Evolutionary conservation across 192 early-diverging fungal species (phyloP).

Genomic region (Coemansia sp.): DNA sequence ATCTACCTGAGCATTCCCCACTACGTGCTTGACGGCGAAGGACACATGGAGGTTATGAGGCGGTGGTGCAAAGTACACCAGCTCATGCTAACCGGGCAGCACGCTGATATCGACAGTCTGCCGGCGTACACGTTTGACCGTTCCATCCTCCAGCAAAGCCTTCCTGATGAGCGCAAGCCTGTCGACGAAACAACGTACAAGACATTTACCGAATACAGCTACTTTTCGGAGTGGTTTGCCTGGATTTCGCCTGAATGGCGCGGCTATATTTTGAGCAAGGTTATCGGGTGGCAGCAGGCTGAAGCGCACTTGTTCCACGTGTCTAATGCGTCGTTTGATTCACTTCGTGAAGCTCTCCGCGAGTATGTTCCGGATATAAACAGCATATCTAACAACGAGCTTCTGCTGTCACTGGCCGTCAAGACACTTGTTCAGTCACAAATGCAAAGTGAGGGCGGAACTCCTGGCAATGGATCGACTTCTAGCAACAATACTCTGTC

Average conservation of each 20-base stretch:
- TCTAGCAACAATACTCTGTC: conserved; percentile 6
- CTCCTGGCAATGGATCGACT: not conserved
- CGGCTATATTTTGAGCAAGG: conserved; percentile 28
- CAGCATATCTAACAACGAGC: conserved; percentile 23
- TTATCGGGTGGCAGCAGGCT: conserved; percentile 33
- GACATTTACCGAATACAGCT: conserved; percentile 18
- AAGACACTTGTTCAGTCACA: conserved; percentile 42
- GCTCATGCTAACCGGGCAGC: conserved; percentile 10
- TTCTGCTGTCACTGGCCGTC: conserved; percentile 26
- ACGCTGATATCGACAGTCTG: conserved; percentile 11
- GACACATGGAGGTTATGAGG: conserved; percentile 36
- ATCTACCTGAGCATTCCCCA: conserved; percentile 48
- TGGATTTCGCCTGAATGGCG: conserved; percentile 46
- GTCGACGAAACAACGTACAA: conserved; percentile 20
- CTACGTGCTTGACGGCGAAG: conserved; percentile 35
- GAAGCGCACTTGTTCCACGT: conserved; percentile 46
- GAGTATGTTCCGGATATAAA: conserved; percentile 16
- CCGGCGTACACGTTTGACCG: conserved; percentile 29
- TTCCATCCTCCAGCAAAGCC: not conserved
- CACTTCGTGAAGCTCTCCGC: conserved; percentile 17
- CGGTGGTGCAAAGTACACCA: conserved; percentile 37
- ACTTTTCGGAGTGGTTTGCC: conserved; percentile 36
- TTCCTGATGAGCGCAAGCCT: conserved; percentile 35
- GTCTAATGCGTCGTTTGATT: conserved; percentile 24
- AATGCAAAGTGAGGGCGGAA: conserved; percentile 4